These are phyloP conservation scores for Fragaria nilgerrensis DNA, from an alignment of 306 rosid species.

Conservation along the genomic window DNA sequence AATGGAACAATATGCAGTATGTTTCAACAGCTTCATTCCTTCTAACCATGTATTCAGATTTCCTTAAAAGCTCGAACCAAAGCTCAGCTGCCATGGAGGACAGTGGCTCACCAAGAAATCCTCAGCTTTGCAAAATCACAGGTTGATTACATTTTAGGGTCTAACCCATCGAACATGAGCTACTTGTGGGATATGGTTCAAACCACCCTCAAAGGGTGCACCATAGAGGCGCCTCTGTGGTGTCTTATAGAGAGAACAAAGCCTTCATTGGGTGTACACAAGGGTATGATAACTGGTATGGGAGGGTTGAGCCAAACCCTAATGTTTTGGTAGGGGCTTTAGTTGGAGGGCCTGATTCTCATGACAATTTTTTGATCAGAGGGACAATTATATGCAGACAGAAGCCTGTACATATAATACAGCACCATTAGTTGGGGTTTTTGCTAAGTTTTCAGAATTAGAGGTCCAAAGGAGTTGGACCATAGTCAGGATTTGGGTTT, in stretches of 20 bases:
- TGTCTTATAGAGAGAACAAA: slow-evolving; percentile 68
- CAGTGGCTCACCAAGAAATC: slow-evolving; percentile 42
- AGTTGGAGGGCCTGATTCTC: slow-evolving; percentile 91
- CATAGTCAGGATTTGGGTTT: slow-evolving; percentile 35
- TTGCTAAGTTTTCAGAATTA: slow-evolving; percentile 60
- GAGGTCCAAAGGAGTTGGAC: slow-evolving; percentile 34
- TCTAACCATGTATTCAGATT: slow-evolving; percentile 69
- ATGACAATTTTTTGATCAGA: slow-evolving; percentile 60
- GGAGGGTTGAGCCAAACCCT: slow-evolving; percentile 51
- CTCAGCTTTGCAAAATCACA: slow-evolving; percentile 65
- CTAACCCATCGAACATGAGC: slow-evolving; percentile 86
- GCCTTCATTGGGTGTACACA: slow-evolving; percentile 97
- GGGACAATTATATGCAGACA: slow-evolving; percentile 85
- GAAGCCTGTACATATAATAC: slow-evolving; percentile 98
- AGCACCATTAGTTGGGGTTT: slow-evolving; percentile 85
- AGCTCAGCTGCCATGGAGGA: slow-evolving; percentile 52
- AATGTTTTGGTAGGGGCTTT: slow-evolving; percentile 82
- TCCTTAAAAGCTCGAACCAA: slow-evolving; percentile 49
- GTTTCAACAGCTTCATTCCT: slow-evolving; percentile 85
- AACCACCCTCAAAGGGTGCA: slow-evolving; percentile 75
- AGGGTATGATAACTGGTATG: slow-evolving; percentile 92
- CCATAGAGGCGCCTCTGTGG: slow-evolving; percentile 89
- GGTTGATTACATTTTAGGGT: slow-evolving; percentile 77
- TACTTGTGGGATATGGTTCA: slow-evolving; percentile 74
- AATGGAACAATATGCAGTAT: slow-evolving; percentile 99